Evolutionary conservation across 2,329 filamentous ascomycete genomes (phyloP).

Genomic region (Stemphylium vesicarium): DNA sequence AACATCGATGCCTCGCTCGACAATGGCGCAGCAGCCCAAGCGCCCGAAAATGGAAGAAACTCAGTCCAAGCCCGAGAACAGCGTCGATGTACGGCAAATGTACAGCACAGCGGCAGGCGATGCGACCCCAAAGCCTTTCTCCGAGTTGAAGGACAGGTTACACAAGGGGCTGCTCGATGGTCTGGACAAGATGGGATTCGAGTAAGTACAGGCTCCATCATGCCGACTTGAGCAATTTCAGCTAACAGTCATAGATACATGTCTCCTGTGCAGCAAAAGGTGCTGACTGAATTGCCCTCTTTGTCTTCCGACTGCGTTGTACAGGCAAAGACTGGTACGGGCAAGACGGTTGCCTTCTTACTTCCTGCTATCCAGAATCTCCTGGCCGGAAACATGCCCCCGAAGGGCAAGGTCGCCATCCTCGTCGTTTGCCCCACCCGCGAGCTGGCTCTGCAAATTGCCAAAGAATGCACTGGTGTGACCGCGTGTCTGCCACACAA

Average conservation of each 20-base stretch:
- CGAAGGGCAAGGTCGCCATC: slow-evolving; percentile 52
- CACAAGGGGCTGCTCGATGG: slow-evolving; percentile 38
- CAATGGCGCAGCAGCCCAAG: slow-evolving; percentile 31
- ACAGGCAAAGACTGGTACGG: slow-evolving; percentile 60
- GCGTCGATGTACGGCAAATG: slow-evolving; percentile 33
- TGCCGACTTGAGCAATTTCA: not conserved
- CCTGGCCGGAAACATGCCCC: slow-evolving; percentile 42
- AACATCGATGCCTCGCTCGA: slow-evolving; percentile 19
- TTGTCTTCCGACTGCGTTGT: slow-evolving; percentile 61
- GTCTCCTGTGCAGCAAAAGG: slow-evolving; percentile 62
- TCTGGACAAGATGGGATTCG: slow-evolving; percentile 47
- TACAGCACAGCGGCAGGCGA: slow-evolving; percentile 32
- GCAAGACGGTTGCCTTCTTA: slow-evolving; percentile 58
- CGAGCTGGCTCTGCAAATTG: slow-evolving; percentile 59
- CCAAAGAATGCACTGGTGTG: slow-evolving; percentile 54
- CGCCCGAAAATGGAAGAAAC: slow-evolving; percentile 27
- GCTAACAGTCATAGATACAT: slow-evolving; percentile 48
- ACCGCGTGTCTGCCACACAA: slow-evolving; percentile 49
- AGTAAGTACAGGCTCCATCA: slow-evolving; percentile 29
- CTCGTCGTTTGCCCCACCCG: slow-evolving; percentile 57
- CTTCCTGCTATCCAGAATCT: slow-evolving; percentile 57
- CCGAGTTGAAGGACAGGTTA: slow-evolving; percentile 35
- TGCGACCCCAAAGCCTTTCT: slow-evolving; percentile 33
- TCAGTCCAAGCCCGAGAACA: slow-evolving; percentile 6
- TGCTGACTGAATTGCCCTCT: slow-evolving; percentile 58